Evolutionary conservation across 1,284 basidiomycete genomes (phyloP).

Genomic region (Phlebopus sp.): DNA sequence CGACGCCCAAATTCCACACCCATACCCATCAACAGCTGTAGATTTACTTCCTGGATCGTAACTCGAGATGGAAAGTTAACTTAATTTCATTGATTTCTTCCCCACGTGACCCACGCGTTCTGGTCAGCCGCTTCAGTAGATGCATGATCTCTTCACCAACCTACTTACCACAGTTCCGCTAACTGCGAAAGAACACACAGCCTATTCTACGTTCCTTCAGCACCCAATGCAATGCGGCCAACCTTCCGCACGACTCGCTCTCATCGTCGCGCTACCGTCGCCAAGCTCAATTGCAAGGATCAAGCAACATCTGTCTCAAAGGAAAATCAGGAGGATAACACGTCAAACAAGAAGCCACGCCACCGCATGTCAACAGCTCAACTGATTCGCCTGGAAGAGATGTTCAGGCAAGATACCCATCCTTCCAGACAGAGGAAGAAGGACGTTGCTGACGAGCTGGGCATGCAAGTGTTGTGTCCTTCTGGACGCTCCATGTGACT

Average conservation of each 20-base stretch:
- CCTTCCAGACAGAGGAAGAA: constrained; percentile 40
- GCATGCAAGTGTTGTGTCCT: constrained; percentile 34
- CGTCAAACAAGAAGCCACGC: constrained; percentile 31
- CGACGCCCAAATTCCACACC: background rate
- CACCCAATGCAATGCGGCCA: constrained; percentile 15
- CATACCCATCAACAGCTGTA: background rate
- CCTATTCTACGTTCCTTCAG: constrained; percentile 21
- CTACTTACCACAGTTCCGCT: background rate
- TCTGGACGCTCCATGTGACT: background rate
- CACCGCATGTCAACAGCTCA: constrained; percentile 40
- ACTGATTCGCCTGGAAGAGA: constrained; percentile 37
- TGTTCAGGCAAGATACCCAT: constrained; percentile 39
- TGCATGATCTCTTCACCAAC: background rate
- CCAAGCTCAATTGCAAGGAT: constrained; percentile 19
- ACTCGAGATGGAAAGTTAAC: no score
- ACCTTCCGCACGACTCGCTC: constrained; percentile 19
- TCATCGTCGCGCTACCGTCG: constrained; percentile 10
- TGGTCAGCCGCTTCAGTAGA: constrained; percentile 18
- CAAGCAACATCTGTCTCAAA: constrained; percentile 1
- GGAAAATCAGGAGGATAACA: background rate
- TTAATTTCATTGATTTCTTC: background rate
- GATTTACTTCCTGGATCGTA: background rate
- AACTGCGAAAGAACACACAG: constrained; percentile 13
- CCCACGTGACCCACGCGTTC: constrained; percentile 15
- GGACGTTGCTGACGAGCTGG: constrained; percentile 35